These are phyloP conservation scores for Penicillium fimorum DNA, from an alignment of 495 filamentous ascomycete species.

Conservation along the genomic window DNA sequence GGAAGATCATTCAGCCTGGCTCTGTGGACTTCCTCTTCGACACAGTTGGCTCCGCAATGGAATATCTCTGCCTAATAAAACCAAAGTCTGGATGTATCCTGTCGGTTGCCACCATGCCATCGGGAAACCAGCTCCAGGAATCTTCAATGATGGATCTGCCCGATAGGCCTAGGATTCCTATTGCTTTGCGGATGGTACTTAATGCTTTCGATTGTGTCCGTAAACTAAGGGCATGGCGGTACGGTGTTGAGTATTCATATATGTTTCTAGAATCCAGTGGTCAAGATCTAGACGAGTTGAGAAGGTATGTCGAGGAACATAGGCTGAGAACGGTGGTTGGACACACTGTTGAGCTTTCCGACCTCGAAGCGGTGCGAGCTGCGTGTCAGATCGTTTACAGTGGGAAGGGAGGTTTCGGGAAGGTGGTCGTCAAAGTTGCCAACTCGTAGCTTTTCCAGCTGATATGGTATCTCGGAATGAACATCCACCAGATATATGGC, in stretches of 20 bases:
- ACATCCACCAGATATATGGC: neutral
- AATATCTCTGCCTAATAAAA: constrained; percentile 38
- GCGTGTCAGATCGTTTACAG: constrained; percentile 48
- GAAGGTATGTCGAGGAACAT: constrained; percentile 41
- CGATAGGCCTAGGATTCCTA: constrained; percentile 30
- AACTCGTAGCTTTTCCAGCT: neutral
- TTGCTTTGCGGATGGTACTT: constrained; percentile 29
- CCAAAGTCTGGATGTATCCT: constrained; percentile 39
- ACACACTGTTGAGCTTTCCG: constrained; percentile 39
- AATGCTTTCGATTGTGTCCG: constrained; percentile 39
- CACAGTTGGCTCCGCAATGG: constrained; percentile 36
- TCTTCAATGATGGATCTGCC: constrained; percentile 28
- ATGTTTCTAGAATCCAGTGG: constrained; percentile 37
- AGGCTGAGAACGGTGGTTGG: constrained; percentile 48
- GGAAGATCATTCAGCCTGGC: constrained; percentile 36
- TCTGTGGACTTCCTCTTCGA: constrained; percentile 55
- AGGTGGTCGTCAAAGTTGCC: constrained; percentile 50
- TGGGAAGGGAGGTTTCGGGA: constrained; percentile 55
- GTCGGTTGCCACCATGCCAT: constrained; percentile 41
- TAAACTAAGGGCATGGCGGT: constrained; percentile 28
- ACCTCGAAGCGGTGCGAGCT: constrained; percentile 44
- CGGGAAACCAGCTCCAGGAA: constrained; percentile 20
- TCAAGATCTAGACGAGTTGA: constrained; percentile 43
- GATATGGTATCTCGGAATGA: neutral
- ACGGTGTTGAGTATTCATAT: constrained; percentile 39